A percentile compares a stretch with the other conserved stretches of the same genome.
phyloP scores from a whole-genome alignment of 177 flowering plant species.

The Vitis hybrid region DNA sequence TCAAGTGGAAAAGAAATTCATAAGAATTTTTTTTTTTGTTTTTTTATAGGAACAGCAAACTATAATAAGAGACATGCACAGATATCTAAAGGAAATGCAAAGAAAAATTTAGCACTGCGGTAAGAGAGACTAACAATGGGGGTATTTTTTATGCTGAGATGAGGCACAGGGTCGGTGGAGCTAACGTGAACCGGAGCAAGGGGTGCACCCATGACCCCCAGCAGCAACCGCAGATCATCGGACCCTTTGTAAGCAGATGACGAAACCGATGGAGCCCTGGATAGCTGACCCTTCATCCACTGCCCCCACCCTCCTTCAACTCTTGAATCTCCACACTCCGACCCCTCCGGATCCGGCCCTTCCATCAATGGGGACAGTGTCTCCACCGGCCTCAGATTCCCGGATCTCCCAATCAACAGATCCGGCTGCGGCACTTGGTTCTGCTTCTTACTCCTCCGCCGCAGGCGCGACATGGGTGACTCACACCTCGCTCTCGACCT shows the following conservation, averaged over 20 bases:
- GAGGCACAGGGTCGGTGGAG: conserved; percentile 68
- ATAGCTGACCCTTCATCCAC: conserved; percentile 79
- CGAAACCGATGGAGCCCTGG: conserved; percentile 60
- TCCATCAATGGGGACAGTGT: conserved; percentile 70
- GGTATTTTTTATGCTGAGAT: conserved; percentile 82
- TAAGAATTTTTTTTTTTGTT: too few species aligned
- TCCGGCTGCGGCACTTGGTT: conserved; percentile 37
- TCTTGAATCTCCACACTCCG: conserved; percentile 45
- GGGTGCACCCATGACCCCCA: conserved; percentile 90
- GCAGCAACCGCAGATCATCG: conserved; percentile 69
- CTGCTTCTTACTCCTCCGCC: conserved; percentile 45
- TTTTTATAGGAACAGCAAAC: background rate
- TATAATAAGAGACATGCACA: background rate
- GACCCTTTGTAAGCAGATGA: conserved; percentile 40
- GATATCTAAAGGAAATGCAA: background rate
- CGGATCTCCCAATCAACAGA: conserved; percentile 61
- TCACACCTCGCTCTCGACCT: conserved; percentile 56
- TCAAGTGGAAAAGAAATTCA: too few species aligned
- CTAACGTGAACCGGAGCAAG: conserved; percentile 87
- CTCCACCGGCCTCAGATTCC: conserved; percentile 69
- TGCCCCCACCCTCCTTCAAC: conserved; percentile 66
- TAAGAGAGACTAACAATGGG: conserved; percentile 68
- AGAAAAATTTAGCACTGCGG: background rate
- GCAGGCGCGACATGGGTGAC: conserved; percentile 50
- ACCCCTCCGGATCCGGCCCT: conserved; percentile 70